phyloP scores from a whole-genome alignment of 345 rosid genomes.

The Orychophragmus violaceus region DNA sequence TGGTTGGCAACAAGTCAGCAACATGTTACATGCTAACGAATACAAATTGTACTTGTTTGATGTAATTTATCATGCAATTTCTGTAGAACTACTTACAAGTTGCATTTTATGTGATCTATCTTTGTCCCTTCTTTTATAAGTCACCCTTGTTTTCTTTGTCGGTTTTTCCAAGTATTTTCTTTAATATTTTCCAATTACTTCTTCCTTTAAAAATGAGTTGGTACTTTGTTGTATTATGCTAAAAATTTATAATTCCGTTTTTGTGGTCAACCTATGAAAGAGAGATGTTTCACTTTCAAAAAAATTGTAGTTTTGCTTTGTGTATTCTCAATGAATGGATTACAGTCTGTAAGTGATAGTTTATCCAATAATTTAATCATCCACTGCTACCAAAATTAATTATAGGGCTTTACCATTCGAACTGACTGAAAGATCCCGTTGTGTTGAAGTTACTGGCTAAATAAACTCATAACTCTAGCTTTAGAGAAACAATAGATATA shows the following conservation, averaged over 20 bases:
- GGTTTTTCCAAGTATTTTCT: not conserved
- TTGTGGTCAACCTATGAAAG: constrained; percentile 3
- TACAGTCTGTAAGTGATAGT: not conserved
- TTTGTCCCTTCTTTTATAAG: not conserved
- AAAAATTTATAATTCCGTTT: not conserved
- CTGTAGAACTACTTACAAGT: not conserved
- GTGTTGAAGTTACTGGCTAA: too few relatives aligned
- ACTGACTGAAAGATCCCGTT: too few relatives aligned
- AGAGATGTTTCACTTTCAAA: not conserved
- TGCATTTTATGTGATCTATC: not conserved
- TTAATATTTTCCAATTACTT: not conserved
- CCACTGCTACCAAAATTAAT: not conserved
- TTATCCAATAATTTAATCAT: not conserved
- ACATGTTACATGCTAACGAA: not conserved
- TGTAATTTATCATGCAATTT: not conserved
- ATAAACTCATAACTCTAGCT: too few relatives aligned
- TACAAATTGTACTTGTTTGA: not conserved
- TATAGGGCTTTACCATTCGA: not conserved
- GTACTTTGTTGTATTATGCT: not conserved
- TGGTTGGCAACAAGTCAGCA: not conserved
- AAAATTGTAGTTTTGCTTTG: not conserved
- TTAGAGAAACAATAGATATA: too few relatives aligned
- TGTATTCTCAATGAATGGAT: not conserved
- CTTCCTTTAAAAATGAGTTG: not conserved
- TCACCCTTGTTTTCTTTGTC: not conserved